Evolutionary conservation across 345 rosid species (phyloP).

Genomic region (Salix dunnii): DNA sequence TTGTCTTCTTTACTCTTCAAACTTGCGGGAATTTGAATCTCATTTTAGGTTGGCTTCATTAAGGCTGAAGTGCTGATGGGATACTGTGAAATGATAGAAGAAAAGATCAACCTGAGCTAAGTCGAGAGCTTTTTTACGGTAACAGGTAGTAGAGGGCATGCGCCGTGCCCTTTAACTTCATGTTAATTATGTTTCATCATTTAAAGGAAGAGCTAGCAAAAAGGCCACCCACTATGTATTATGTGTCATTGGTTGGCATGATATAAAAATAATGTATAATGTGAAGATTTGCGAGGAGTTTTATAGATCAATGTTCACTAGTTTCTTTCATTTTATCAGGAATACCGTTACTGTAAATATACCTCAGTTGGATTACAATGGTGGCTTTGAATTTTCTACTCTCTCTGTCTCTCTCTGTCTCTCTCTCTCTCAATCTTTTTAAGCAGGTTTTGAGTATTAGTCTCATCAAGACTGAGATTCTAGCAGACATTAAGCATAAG

Average conservation of each 20-base stretch:
- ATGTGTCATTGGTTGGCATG: slow-evolving; percentile 23
- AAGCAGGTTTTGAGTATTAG: slow-evolving; percentile 8
- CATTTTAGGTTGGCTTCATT: slow-evolving; percentile 49
- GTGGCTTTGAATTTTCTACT: slow-evolving; percentile 8
- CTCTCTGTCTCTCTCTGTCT: not conserved
- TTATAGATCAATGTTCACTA: slow-evolving; percentile 13
- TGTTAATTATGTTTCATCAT: slow-evolving; percentile 11
- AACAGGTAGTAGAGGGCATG: slow-evolving; percentile 16
- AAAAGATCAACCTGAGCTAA: slow-evolving; percentile 16
- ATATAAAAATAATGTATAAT: slow-evolving; percentile 28
- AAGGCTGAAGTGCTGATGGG: slow-evolving; percentile 6
- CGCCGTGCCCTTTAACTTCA: slow-evolving; percentile 8
- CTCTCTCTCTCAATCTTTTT: not conserved
- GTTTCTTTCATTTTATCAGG: slow-evolving; percentile 7
- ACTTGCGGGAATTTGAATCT: slow-evolving; percentile 38
- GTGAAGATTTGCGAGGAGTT: slow-evolving; percentile 30
- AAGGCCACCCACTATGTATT: slow-evolving; percentile 12
- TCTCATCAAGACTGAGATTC: slow-evolving; percentile 4
- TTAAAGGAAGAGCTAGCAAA: slow-evolving; percentile 6
- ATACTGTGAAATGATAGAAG: slow-evolving; percentile 9
- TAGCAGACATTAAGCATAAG: not conserved
- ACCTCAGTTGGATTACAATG: not conserved
- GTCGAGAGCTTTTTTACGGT: slow-evolving; percentile 20
- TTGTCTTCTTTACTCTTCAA: slow-evolving; percentile 15
- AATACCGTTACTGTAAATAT: not conserved